phyloP scores from a whole-genome alignment of 805 yeast species.

The Diddensiella santjacobensis region DNA sequence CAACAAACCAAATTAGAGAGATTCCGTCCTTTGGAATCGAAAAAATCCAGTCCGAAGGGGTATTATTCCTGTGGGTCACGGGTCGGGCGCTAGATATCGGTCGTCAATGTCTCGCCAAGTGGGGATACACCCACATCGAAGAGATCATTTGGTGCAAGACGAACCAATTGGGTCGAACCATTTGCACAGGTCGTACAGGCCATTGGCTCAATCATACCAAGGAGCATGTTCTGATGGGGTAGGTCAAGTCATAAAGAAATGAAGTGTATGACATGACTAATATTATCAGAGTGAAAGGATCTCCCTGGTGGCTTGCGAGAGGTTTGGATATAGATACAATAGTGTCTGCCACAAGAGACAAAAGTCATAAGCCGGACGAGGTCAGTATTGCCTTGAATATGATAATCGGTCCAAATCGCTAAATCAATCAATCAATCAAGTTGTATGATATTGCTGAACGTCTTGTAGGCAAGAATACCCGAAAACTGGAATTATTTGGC shows the following conservation, averaged over 20 bases:
- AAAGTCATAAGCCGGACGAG: conserved; percentile 89
- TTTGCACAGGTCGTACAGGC: conserved; percentile 94
- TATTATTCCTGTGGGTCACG: conserved; percentile 87
- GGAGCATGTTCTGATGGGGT: conserved; percentile 82
- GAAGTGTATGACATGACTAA: background rate
- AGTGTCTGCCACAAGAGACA: conserved; percentile 81
- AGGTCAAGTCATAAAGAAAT: too few species aligned
- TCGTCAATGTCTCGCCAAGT: conserved; percentile 62
- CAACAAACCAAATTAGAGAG: too few species aligned
- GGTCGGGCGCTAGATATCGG: conserved; percentile 92
- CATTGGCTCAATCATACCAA: conserved; percentile 96
- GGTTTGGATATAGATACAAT: conserved; percentile 70
- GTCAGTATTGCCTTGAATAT: conserved; percentile 33
- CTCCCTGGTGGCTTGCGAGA: conserved; percentile 65
- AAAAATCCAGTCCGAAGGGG: conserved; percentile 75
- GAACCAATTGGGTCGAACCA: conserved; percentile 81
- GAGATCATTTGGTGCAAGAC: conserved; percentile 90
- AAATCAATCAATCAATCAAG: conserved; percentile 21
- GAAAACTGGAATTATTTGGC: conserved; percentile 88
- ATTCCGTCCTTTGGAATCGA: conserved; percentile 62
- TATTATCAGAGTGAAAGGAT: conserved; percentile 53
- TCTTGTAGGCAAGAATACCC: conserved; percentile 67
- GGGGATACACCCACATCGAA: conserved; percentile 80
- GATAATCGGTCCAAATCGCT: background rate
- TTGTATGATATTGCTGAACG: conserved; percentile 81